Evolutionary conservation across 2,329 filamentous ascomycete genomes (phyloP), one percentile per base, ranked within the genome.

Genomic region (Scytalidium lignicola): DNA sequence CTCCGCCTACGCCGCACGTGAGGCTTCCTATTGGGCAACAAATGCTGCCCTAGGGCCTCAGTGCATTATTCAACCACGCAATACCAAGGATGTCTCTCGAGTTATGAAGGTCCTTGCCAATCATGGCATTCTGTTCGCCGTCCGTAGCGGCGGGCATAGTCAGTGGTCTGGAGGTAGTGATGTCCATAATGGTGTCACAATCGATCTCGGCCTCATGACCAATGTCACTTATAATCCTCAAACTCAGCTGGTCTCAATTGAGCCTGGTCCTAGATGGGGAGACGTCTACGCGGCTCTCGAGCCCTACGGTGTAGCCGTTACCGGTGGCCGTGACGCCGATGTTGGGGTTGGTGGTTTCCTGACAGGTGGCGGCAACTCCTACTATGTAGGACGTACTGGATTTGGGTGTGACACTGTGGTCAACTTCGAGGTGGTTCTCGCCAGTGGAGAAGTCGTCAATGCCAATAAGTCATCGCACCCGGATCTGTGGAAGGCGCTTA

Each of bases 131-230:
- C 37, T 59, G 21, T 82, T 82, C 55, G 78, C 78, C 3, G 62
- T 79, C 55, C 77, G 77, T 53, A 74, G 74, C 4, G 79, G 78
- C 18, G 80, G 79, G 1, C 79, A 82, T 62, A 75, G 74, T 46
- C 72, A 75, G 3, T 78, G 79, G 57, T 68, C 74, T 17, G 72
- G 73, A 52, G 74, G 72, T 32, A 70, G 76, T 1, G 80, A 70
- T 53, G 72, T 75, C 43, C 60, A 70, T 13, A 71, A 66, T 1
- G 75, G 75, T 0, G 66, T 75, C 2, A 58, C 76, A 9, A 70
- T 82, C 53, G 73, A 73, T 3, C 68, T 74, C 6, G 66, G 65
- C 37, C 17, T 37, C 7, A 3, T 51, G 12, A 43, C 3, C 13
- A 17, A 43, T 4, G 44, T 56, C 39, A 49, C 68, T 9, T 40